Evolutionary conservation across 2,329 filamentous ascomycete genomes (phyloP), one percentile per base, ranked within the genome.

Genomic region (Aspergillus carbonarius): DNA sequence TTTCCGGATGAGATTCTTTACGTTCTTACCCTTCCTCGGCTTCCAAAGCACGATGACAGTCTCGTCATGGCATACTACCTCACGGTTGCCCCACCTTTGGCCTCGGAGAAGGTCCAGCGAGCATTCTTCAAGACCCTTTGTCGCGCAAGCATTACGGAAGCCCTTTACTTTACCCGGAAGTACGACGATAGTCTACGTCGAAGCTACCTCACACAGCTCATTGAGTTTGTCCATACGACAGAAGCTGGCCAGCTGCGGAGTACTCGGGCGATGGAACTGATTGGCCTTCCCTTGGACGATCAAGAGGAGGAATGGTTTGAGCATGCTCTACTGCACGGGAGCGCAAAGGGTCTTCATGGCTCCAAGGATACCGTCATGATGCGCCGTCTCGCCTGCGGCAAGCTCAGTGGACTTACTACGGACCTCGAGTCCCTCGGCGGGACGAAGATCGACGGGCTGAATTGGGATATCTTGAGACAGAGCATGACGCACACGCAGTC

Each of bases 1-100:
- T 96, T 95, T 68, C 84, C 90, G 57, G 91, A 95, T 75, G 90
- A 96, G 61, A 93, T 96, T 54, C 82, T 95, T 65, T 83, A 83
- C 25, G 82, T 83, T 4, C 83, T 95, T 4, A 85, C 91, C 53
- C 82, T 83, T 37, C 63, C 73, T 2, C 82, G 86, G 63, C 81
- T 86, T 37, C 77, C 81, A 42, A 77, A 82, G 49, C 79, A 81
- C 57, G 87, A 91, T 69, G 84, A 85, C 66, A 82, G 78, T 25
- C 81, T 93, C 2, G 84, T 90, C 0, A 81, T 95, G 27, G 88
- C 90, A 10, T 96, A 95, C 76, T 95, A 90, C 76, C 83, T 92
- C 64, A 85, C 88, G 12, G 87, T 89, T 1, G 87, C 87, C 63
- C 91, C 92, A 2, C 85, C 88, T 18, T 79, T 96, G n/a, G 84